Evolutionary conservation across 805 yeast genomes (phyloP).

Genomic region (Nakazawaea populi): DNA sequence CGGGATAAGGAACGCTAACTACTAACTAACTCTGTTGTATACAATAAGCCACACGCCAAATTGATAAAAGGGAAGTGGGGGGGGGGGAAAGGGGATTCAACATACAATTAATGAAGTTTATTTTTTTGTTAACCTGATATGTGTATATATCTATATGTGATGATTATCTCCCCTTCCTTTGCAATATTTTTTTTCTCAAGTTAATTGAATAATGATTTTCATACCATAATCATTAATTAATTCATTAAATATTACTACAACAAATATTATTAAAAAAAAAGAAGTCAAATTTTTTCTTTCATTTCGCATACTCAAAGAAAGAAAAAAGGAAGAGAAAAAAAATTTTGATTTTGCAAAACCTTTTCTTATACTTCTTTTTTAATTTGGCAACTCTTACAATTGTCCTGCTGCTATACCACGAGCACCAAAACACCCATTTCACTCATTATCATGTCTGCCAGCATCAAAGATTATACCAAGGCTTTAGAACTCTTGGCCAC

Average conservation of each 20-base stretch:
- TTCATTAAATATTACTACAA: neutral
- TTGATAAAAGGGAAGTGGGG: too few relatives aligned
- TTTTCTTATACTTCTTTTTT: neutral
- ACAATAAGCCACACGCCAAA: too few relatives aligned
- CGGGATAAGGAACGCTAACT: neutral
- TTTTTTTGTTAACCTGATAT: too few relatives aligned
- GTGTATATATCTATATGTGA: too few relatives aligned
- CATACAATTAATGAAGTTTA: too few relatives aligned
- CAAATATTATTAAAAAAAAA: neutral
- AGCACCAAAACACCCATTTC: neutral
- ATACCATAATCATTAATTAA: neutral
- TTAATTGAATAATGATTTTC: too few relatives aligned
- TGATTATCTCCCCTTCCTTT: too few relatives aligned
- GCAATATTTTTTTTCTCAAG: too few relatives aligned
- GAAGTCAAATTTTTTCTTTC: too few relatives aligned
- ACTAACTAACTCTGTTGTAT: too few relatives aligned
- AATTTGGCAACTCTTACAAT: slow-evolving; percentile 4
- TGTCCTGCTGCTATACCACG: slow-evolving; percentile 1
- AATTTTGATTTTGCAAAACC: neutral
- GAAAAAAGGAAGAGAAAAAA: neutral
- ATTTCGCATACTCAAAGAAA: too few relatives aligned
- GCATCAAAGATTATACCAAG: slow-evolving; percentile 36
- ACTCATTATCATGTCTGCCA: slow-evolving; percentile 4
- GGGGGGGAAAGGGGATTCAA: too few relatives aligned
- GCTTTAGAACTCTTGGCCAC: slow-evolving; percentile 65